Evolutionary conservation across 805 yeast species (phyloP).

Genomic region (Candida endomychidarum): DNA sequence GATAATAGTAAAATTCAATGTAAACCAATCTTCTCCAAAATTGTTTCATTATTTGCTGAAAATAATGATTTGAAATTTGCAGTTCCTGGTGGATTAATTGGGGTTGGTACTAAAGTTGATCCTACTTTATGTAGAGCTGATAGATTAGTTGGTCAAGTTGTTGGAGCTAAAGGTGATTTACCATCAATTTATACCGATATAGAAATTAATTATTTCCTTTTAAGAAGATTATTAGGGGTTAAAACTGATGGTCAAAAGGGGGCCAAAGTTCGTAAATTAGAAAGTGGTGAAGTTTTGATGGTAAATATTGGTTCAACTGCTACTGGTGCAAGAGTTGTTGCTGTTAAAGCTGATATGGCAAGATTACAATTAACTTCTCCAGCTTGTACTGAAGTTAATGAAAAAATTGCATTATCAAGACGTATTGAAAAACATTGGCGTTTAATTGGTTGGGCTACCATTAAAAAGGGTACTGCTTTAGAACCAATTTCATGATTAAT

Average conservation of each 20-base stretch:
- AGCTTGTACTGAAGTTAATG: slow-evolving; percentile 97
- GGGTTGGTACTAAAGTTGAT: slow-evolving; percentile 99
- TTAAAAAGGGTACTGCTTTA: slow-evolving; percentile 87
- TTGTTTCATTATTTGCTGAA: slow-evolving; percentile 94
- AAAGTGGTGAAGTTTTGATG: slow-evolving; percentile 94
- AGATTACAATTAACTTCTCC: slow-evolving; percentile 95
- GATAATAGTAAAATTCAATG: slow-evolving; percentile 86
- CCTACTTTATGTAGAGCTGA: slow-evolving; percentile 99
- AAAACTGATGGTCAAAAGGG: slow-evolving; percentile 94
- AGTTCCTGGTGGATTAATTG: slow-evolving; percentile 99
- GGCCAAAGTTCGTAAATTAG: slow-evolving; percentile 93
- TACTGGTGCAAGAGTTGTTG: slow-evolving; percentile 97
- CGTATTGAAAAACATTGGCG: slow-evolving; percentile 99
- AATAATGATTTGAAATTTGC: slow-evolving; percentile 97
- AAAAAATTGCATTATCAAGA: slow-evolving; percentile 97
- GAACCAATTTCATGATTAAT: slow-evolving; percentile 58
- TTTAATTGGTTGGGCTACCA: slow-evolving; percentile 99
- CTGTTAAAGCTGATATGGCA: slow-evolving; percentile 99
- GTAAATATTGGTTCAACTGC: slow-evolving; percentile 99
- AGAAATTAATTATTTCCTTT: slow-evolving; percentile 93
- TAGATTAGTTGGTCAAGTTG: slow-evolving; percentile 98
- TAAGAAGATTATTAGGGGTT: slow-evolving; percentile 96
- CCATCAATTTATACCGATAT: slow-evolving; percentile 97
- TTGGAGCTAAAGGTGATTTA: slow-evolving; percentile 93
- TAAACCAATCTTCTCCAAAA: slow-evolving; percentile 91